Conservation (phyloP, 2,329 filamentous ascomycete genomes). For the Drechslerella stenobrocha region DNA sequence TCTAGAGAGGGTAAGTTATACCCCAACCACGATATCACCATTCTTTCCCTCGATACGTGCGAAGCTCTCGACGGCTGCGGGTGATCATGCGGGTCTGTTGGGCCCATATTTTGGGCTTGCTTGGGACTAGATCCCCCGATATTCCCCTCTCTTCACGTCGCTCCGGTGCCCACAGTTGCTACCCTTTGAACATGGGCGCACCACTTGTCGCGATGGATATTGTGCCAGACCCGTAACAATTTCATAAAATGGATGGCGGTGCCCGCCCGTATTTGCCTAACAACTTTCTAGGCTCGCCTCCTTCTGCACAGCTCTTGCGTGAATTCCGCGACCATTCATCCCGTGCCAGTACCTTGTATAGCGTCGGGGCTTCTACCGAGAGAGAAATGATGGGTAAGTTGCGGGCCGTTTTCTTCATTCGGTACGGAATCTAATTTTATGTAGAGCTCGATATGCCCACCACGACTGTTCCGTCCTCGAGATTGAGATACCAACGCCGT, state of each 20-base stretch:
- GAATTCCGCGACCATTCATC: not conserved
- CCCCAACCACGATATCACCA: not conserved
- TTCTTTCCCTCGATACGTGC: not conserved
- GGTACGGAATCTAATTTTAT: not conserved
- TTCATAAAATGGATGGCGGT: no score
- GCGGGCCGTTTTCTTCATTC: not conserved
- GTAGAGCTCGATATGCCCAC: not conserved
- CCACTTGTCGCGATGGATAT: no score
- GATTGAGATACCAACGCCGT: no score
- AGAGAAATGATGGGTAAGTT: slow-evolving; percentile 4
- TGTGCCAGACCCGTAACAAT: no score
- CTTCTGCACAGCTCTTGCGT: not conserved
- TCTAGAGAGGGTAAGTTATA: not conserved
- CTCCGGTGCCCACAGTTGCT: no score
- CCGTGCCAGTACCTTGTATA: not conserved
- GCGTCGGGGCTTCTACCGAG: slow-evolving; percentile 6
- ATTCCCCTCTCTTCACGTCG: no score
- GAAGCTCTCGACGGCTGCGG: not conserved
- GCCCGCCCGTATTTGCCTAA: not conserved
- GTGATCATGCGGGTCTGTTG: no score
- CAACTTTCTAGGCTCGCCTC: not conserved
- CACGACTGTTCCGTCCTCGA: not conserved
- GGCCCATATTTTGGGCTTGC: no score
- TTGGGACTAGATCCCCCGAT: no score
- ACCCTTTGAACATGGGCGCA: no score